phyloP scores from a whole-genome alignment of 306 rosid species.

The Inga laurina region DNA sequence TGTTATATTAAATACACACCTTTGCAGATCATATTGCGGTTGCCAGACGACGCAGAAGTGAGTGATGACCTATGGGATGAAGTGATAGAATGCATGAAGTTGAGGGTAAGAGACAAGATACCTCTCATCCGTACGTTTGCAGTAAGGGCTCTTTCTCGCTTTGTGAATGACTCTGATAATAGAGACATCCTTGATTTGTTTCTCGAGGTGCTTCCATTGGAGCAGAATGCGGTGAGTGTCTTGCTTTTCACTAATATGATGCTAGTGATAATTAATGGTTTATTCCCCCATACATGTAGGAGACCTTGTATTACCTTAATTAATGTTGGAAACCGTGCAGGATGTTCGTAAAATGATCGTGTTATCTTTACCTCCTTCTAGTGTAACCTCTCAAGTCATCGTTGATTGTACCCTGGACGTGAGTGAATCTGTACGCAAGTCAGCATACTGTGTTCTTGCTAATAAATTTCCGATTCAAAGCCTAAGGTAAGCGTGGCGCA shows the following conservation, averaged over 20 bases:
- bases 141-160: constrained; percentile 92
- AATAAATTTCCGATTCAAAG: constrained; percentile 97
- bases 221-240: constrained; percentile 19
- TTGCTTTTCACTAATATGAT: neutral
- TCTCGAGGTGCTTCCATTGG: constrained; percentile 40
- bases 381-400: constrained; percentile 74
- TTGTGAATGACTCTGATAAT: constrained; percentile 77
- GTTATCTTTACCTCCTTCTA: constrained; percentile 88
- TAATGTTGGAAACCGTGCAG: constrained; percentile 49
- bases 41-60: constrained; percentile 95
- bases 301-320: constrained; percentile 1
- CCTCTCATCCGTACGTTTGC: constrained; percentile 79
- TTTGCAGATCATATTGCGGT: constrained; percentile 80
- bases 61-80: constrained; percentile 86
- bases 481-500: constrained; percentile 62
- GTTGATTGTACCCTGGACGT: constrained; percentile 88
- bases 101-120: constrained; percentile 70
- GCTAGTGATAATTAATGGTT: neutral
- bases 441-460: constrained; percentile 84
- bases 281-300: constrained; percentile 10
- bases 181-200: constrained; percentile 78
- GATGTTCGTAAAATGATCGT: constrained; percentile 89
- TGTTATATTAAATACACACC: constrained; percentile 13
- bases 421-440: constrained; percentile 86
- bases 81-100: constrained; percentile 82